phyloP scores from a whole-genome alignment of 257 asterid genomes.

The Nicotiana otophora region DNA sequence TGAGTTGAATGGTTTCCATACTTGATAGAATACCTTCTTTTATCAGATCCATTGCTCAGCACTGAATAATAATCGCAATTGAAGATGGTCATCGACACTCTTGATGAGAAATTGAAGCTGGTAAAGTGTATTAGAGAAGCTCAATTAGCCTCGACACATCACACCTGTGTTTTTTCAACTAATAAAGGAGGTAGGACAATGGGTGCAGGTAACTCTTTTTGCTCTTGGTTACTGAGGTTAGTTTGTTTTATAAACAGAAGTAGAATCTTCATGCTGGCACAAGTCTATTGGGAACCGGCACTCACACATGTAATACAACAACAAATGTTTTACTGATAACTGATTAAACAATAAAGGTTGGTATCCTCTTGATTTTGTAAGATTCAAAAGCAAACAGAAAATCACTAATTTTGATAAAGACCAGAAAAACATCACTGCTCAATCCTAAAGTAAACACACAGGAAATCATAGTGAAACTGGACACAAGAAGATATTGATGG shows the following conservation, averaged over 20 bases:
- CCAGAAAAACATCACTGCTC: not conserved
- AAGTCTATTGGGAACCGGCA: no score
- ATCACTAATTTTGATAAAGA: not conserved
- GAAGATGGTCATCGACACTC: not conserved
- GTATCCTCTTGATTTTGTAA: conserved; percentile 9
- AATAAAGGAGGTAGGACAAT: not conserved
- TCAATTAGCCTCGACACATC: not conserved
- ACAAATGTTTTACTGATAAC: conserved; percentile 5
- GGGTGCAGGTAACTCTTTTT: not conserved
- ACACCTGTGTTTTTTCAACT: not conserved
- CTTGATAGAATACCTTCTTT: not conserved
- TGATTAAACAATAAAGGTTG: conserved; percentile 4
- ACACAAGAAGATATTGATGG: not conserved
- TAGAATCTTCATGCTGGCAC: not conserved
- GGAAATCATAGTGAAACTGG: not conserved
- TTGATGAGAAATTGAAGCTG: not conserved
- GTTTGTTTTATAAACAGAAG: not conserved
- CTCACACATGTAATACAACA: not conserved
- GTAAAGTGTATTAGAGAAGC: not conserved
- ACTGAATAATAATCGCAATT: not conserved
- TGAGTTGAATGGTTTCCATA: not conserved
- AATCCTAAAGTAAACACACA: not conserved
- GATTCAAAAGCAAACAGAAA: not conserved
- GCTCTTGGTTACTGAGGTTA: not conserved
- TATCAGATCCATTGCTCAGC: not conserved